Conservation (phyloP, 768 basidiomycete genomes). For the Pholiota molesta region DNA sequence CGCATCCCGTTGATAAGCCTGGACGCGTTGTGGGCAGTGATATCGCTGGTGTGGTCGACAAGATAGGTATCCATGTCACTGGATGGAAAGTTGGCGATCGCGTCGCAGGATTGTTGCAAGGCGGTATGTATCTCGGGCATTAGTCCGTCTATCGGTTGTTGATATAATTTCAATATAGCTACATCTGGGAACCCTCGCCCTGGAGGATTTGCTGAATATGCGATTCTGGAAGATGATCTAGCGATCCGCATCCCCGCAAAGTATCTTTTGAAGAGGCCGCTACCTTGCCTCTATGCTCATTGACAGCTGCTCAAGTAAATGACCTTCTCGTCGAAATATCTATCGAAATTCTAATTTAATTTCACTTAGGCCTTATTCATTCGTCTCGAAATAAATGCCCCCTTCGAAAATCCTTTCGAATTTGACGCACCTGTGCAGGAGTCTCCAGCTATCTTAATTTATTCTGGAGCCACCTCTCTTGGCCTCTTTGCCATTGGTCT, state of each 20-base stretch:
- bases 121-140: slow-evolving; percentile 23
- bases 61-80: slow-evolving; percentile 29
- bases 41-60: slow-evolving; percentile 35
- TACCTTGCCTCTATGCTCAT: slow-evolving; percentile 32
- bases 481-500: slow-evolving; percentile 35
- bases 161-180: slow-evolving; percentile 20
- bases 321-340: neutral
- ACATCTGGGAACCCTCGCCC: slow-evolving; percentile 34
- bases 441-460: slow-evolving; percentile 31
- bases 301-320: slow-evolving; percentile 37
- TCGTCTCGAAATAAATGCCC: slow-evolving; percentile 30
- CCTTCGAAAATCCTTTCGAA: slow-evolving; percentile 29
- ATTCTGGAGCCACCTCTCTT: slow-evolving; percentile 37
- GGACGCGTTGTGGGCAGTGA: slow-evolving; percentile 39
- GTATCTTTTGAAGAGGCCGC: slow-evolving; percentile 37
- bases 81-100: slow-evolving; percentile 35
- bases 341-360: neutral
- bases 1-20: slow-evolving; percentile 26
- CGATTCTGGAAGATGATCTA: slow-evolving; percentile 35
- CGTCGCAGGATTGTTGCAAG: slow-evolving; percentile 35
- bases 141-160: neutral
- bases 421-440: slow-evolving; percentile 16
- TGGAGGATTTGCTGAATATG: slow-evolving; percentile 38
- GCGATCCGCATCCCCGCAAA: slow-evolving; percentile 28
- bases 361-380: slow-evolving; percentile 33